These are phyloP conservation scores for Botrytis hyacinthi DNA, from an alignment of 2,329 filamentous ascomycete species.

Conservation along the genomic window DNA sequence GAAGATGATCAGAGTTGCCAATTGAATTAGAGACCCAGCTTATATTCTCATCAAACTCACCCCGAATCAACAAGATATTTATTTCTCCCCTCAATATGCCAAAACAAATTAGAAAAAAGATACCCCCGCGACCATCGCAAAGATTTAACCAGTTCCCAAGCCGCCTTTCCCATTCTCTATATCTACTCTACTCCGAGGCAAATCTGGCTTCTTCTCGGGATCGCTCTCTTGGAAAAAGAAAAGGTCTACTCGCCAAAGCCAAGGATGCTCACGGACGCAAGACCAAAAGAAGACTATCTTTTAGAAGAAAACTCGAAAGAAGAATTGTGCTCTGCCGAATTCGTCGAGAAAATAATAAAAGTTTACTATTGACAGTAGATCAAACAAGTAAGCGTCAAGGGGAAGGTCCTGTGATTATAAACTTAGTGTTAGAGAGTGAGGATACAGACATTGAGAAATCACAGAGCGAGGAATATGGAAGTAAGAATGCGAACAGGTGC, in stretches of 20 bases:
- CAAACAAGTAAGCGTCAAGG: neutral
- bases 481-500: neutral
- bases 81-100: neutral
- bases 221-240: neutral
- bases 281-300: neutral
- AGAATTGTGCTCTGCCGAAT: neutral
- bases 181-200: neutral
- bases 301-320: neutral
- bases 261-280: neutral
- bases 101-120: neutral
- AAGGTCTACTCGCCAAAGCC: neutral
- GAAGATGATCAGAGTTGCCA: neutral
- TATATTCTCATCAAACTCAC: neutral
- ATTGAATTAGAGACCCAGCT: neutral
- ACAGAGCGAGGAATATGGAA: neutral
- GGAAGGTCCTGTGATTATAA: too few relatives aligned
- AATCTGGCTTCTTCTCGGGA: neutral
- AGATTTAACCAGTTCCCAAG: neutral
- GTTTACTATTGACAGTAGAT: neutral
- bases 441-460: neutral
- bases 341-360: neutral
- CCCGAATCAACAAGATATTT: neutral
- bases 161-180: neutral
- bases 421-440: neutral
- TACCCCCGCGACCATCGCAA: neutral